Evolutionary conservation across 768 basidiomycete genomes (phyloP), one percentile per base, ranked within the genome.

Genomic region (Hortiboletus campestris): DNA sequence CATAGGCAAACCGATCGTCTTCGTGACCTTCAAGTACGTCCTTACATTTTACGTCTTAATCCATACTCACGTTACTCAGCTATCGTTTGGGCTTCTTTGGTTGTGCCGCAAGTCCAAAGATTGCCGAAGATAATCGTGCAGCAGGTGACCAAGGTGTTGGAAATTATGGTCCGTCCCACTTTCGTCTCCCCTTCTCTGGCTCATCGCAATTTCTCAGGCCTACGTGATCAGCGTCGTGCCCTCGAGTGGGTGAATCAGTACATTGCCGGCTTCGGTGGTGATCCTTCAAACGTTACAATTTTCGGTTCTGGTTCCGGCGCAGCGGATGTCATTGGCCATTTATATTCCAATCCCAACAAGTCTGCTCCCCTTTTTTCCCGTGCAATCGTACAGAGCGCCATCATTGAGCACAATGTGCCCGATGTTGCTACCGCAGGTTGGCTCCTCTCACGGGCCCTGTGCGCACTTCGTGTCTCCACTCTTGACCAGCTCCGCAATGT

Each of bases 31-130:
- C 75, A 91, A 91, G 89, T 90, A 67, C 60, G 87, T 73, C 51
- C 25, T 42, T 55, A 12, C 49, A 11, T 48, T 25, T 62, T 67
- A 65, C 64, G 55, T 62, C 46, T 52, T 54, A 42, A 49, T 46
- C 32, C 59, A 42, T 53, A 19, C 49, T 52, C 28, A 67, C 57
- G 35, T 44, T 54, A 43, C 31, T 49, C 56, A 91, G 89, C 69
- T 91, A 85, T 69, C 88, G 89, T 16, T 72, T 91, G 28, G 90
- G 90, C 38, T 70, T 91, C 40, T 79, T 91, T 63, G 89, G 90
- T 22, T 89, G 83, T 53, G 88, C 87, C n/a, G 85, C 84, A 8
- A 83, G 82, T 55, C 76, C 78, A 32, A 78, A 80, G 43, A 76
- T 92, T 49, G 78, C 78, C 39, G 86, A 87, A 51, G 88, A 90